Evolutionary conservation across 805 yeast genomes (phyloP).

Genomic region (Wickerhamiella kazuoi): DNA sequence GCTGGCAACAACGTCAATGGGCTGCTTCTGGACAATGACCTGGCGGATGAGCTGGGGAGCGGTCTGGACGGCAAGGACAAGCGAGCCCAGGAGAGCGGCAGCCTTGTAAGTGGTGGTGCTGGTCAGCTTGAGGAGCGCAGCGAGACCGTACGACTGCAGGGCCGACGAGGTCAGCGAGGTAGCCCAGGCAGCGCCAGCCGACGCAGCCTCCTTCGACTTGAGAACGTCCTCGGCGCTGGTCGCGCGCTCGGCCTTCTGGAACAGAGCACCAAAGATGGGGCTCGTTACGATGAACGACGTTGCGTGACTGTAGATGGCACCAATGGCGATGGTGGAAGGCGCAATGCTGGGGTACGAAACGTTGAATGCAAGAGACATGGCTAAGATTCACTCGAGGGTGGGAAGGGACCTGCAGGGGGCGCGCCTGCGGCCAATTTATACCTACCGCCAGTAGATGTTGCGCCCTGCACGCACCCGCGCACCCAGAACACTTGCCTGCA

Average conservation of each 20-base stretch:
- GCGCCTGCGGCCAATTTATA: background rate
- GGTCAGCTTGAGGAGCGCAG: slow-evolving; percentile 24
- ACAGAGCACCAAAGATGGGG: slow-evolving; percentile 26
- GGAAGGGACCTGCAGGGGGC: background rate
- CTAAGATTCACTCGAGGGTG: background rate
- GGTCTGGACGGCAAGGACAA: slow-evolving; percentile 23
- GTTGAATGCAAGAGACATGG: slow-evolving; percentile 13
- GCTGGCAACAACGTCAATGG: slow-evolving; percentile 21
- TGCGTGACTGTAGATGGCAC: slow-evolving; percentile 24
- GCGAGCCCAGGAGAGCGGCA: slow-evolving; percentile 23
- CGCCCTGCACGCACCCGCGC: background rate
- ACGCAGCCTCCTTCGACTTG: slow-evolving; percentile 23
- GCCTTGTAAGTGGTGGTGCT: slow-evolving; percentile 24
- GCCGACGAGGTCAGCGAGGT: slow-evolving; percentile 22
- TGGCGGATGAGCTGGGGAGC: slow-evolving; percentile 21
- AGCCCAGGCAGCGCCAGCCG: slow-evolving; percentile 21
- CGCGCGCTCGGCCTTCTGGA: slow-evolving; percentile 20
- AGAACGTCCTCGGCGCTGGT: slow-evolving; percentile 21
- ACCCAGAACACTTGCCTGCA: background rate
- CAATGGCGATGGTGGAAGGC: slow-evolving; percentile 23
- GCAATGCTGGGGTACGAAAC: slow-evolving; percentile 14
- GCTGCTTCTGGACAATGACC: slow-evolving; percentile 21
- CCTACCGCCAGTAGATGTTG: background rate
- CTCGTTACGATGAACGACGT: slow-evolving; percentile 20
- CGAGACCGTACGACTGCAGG: slow-evolving; percentile 26